Percentiles rank a stretch among this genome's conserved stretches.
These are phyloP conservation scores for Monosporascus sp. DNA, from an alignment of 2,329 filamentous ascomycete genomes.

Conservation along the genomic window DNA sequence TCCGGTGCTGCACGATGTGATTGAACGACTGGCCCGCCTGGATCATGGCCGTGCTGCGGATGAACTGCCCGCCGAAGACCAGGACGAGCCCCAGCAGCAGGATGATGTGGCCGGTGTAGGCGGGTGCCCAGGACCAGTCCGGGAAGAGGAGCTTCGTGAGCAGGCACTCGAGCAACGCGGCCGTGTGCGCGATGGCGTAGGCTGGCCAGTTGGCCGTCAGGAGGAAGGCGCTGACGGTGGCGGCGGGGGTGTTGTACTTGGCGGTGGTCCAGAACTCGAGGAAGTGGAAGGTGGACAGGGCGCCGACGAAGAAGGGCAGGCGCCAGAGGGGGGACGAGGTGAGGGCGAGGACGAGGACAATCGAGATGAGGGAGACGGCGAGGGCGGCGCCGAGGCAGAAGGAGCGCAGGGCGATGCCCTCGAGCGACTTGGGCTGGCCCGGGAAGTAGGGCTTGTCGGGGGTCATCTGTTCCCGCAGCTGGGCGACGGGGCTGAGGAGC, in stretches of 20 bases:
- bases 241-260: conserved; percentile 70
- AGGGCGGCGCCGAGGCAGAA: conserved; percentile 47
- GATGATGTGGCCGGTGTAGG: conserved; percentile 36
- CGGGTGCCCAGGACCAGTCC: conserved; percentile 38
- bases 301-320: conserved; percentile 59
- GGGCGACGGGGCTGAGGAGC: conserved; percentile 27
- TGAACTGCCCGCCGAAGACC: conserved; percentile 64
- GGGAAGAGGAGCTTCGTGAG: conserved; percentile 55
- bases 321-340: conserved; percentile 52
- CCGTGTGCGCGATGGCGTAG: conserved; percentile 77
- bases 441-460: conserved; percentile 36
- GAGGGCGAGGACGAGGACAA: conserved; percentile 28
- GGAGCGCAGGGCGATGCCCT: conserved; percentile 54
- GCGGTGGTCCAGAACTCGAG: conserved; percentile 94
- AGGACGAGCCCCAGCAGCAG: conserved; percentile 56
- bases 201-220: conserved; percentile 77
- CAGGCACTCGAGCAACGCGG: conserved; percentile 69
- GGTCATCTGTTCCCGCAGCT: conserved; percentile 17
- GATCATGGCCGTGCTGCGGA: conserved; percentile 80
- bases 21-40: conserved; percentile 91
- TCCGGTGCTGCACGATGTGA: conserved; percentile 71
- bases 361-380: conserved; percentile 29
- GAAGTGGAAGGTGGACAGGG: conserved; percentile 83
- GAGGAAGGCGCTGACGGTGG: conserved; percentile 71
- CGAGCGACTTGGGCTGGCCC: conserved; percentile 50